phyloP scores from a whole-genome alignment of 441 rosid genomes.

The Adansonia rubrostipa region DNA sequence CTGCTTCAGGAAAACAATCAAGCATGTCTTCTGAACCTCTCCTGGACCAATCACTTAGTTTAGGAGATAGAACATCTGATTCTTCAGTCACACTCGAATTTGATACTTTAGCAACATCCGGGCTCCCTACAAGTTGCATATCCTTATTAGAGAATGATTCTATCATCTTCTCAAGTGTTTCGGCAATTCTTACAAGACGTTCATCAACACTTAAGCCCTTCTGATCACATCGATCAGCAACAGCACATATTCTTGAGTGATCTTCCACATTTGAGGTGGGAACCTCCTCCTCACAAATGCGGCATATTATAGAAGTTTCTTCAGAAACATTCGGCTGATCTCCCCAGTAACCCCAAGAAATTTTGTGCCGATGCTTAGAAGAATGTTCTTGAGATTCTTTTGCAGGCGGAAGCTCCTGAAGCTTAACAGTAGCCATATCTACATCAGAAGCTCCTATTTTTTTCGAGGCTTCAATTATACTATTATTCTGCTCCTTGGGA shows the following conservation, averaged over 20 bases:
- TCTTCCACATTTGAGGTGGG: conserved; percentile 87
- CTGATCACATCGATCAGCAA: conserved; percentile 94
- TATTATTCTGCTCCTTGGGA: conserved; percentile 54
- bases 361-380: conserved; percentile 78
- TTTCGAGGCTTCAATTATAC: conserved; percentile 54
- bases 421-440: conserved; percentile 46
- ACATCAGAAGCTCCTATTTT: conserved; percentile 52
- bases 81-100: conserved; percentile 90
- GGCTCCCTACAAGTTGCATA: conserved; percentile 73
- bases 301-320: conserved; percentile 89
- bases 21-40: conserved; percentile 99
- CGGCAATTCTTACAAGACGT: conserved; percentile 80
- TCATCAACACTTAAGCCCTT: conserved; percentile 83
- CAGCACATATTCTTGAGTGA: conserved; percentile 92
- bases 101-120: conserved; percentile 85
- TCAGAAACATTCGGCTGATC: conserved; percentile 70
- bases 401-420: conserved; percentile 51
- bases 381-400: conserved; percentile 68
- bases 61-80: conserved; percentile 85
- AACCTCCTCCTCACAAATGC: conserved; percentile 98
- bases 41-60: conserved; percentile 93
- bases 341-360: conserved; percentile 97
- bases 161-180: conserved; percentile 88
- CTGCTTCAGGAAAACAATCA: conserved; percentile 88
- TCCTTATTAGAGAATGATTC: conserved; percentile 82